phyloP scores from a whole-genome alignment of 2,329 filamentous ascomycete genomes.

The Botrytis hyacinthi region DNA sequence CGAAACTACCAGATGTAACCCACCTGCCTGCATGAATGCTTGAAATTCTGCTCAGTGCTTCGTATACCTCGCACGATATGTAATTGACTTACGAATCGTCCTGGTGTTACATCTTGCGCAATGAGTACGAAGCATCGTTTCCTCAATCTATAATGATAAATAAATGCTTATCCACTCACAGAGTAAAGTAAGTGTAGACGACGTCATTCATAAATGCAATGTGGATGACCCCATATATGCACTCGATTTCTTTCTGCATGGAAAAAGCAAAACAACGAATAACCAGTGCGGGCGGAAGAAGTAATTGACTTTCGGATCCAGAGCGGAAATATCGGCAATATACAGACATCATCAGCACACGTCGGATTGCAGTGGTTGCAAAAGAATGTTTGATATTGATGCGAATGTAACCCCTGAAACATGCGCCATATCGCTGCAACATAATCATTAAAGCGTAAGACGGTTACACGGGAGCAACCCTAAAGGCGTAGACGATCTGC shows the following conservation, averaged over 20 bases:
- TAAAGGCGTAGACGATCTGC: not conserved
- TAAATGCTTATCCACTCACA: not conserved
- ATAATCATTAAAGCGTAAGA: not conserved
- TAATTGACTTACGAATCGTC: not conserved
- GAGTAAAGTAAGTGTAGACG: not conserved
- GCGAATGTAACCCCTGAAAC: not conserved
- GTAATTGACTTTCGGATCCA: not conserved
- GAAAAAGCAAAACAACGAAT: not conserved
- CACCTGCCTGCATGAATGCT: not conserved
- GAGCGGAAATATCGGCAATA: conserved; percentile 3
- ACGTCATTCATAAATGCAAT: not conserved
- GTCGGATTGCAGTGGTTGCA: not conserved
- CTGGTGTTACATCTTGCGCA: not conserved
- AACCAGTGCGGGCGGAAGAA: not conserved
- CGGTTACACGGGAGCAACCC: not conserved
- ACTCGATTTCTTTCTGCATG: not conserved
- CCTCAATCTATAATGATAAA: not conserved
- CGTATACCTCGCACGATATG: not conserved
- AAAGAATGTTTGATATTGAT: not conserved
- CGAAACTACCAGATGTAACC: not conserved
- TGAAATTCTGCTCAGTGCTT: not conserved
- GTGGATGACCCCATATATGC: not conserved
- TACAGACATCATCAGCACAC: not conserved
- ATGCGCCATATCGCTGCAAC: not conserved
- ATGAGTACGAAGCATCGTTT: not conserved